Percentiles rank a stretch among this genome's conserved stretches.
Evolutionary conservation across 257 asterid genomes (phyloP).

Genomic region (Solanum arcanum): DNA sequence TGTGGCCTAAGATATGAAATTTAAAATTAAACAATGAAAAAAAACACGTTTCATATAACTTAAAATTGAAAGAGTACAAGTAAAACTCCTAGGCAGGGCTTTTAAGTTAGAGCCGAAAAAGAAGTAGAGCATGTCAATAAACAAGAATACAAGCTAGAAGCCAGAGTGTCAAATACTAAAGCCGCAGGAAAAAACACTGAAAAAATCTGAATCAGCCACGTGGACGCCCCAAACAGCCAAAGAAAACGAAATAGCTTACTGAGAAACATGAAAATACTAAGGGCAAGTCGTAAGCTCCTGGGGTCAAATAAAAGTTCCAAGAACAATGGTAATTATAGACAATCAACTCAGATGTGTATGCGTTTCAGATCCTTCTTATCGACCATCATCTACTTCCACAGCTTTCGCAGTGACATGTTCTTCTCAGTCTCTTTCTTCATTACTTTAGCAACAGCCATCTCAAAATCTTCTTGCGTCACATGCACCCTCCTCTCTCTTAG

Average conservation of each 20-base stretch:
- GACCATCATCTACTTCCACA: constrained; percentile 56
- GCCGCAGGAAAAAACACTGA: neutral
- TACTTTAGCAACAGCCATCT: constrained; percentile 96
- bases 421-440: constrained; percentile 97
- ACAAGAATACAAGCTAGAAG: neutral
- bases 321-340: neutral
- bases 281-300: neutral
- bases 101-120: neutral
- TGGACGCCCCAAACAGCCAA: neutral
- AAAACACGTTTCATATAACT: neutral
- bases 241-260: neutral
- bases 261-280: neutral
- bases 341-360: neutral
- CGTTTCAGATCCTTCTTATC: neutral
- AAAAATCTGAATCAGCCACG: neutral
- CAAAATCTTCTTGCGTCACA: constrained; percentile 94
- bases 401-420: constrained; percentile 88
- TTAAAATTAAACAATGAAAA: too few relatives aligned
- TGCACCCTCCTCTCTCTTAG: constrained; percentile 93
- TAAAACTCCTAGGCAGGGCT: neutral
- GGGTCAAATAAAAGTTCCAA: neutral
- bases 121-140: neutral
- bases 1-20: neutral
- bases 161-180: neutral
- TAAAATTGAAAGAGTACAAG: neutral